Base-by-base conservation (phyloP, 1,139 yeast genomes). In the Yarrowia galli region DNA sequence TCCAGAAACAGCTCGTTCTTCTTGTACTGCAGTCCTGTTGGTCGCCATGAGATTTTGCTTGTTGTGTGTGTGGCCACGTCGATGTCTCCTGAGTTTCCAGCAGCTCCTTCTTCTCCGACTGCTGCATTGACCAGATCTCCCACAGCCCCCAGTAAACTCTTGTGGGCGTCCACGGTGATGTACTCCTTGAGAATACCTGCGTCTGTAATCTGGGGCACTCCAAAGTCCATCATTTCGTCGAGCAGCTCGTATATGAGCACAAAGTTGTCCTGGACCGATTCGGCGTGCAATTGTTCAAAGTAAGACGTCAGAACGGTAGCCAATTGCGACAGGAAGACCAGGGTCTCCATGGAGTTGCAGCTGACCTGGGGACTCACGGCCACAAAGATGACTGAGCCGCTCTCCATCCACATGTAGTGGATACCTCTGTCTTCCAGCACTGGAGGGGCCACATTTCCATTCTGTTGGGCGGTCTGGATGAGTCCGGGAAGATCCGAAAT, bases 221-320 rank as follows among this genome's bases (percentile, higher is more conserved):
- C 99, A 78, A 84, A 95, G 79, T 95, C 99, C 97, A 95, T 92
- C 92, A 92, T 89, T 78, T 95, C 99, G 78, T 95, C 99, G 71
- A 95, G 81, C 69, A 95, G 81, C 79, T 95, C 99, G 79, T 95
- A 95, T 65, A 95, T 91, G 61, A 95, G 87, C 53, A 93, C 97
- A 78, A 92, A 95, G 76, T 95, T 95, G 79, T 95, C 99, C 70
- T 97, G 83, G 68, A 95, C 92, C 15, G 96, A 88, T 78, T 95
- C 98, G 77, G 95, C 98, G 76, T 92, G 98, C 69, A 95, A 84
- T 70, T 87, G 86, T 76, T 93, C 93, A 77, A 95, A 87, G 78
- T 95, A 95, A 71, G 89, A 93, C 28, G 91, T 88, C 68, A 95
- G 81, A 7, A 92, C 97, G 68, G 74, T 88, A 67, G 92, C 86